Conservation (phyloP, 768 basidiomycete genomes). For the Collybia nuda region DNA sequence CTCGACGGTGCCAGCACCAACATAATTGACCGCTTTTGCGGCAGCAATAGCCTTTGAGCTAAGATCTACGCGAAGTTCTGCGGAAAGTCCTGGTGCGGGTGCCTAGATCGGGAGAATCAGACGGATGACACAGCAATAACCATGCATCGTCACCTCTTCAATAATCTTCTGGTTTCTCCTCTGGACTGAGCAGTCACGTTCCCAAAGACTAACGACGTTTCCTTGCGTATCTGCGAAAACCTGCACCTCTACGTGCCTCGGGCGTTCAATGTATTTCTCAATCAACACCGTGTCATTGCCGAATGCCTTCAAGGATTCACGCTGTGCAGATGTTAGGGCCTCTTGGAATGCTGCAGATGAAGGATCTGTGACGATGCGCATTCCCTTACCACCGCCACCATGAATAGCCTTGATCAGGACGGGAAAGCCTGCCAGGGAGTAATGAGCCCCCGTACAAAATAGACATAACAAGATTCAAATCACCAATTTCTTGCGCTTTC, state of each 20-base stretch:
- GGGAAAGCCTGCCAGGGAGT: slow-evolving; percentile 61
- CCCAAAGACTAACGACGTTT: slow-evolving; percentile 92
- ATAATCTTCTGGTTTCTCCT: slow-evolving; percentile 95
- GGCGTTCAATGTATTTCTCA: slow-evolving; percentile 85
- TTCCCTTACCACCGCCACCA: slow-evolving; percentile 94
- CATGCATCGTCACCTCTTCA: slow-evolving; percentile 84
- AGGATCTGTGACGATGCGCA: slow-evolving; percentile 71
- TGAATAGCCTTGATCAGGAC: slow-evolving; percentile 96
- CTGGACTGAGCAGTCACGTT: slow-evolving; percentile 91
- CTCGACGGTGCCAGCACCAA: slow-evolving; percentile 93
- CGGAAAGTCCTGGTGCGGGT: slow-evolving; percentile 84
- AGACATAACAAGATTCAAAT: not conserved
- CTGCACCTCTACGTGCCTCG: slow-evolving; percentile 93
- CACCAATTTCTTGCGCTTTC: slow-evolving; percentile 75
- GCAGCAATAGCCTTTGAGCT: slow-evolving; percentile 88
- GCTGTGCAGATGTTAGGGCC: slow-evolving; percentile 81
- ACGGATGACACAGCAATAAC: not conserved
- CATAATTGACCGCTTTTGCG: slow-evolving; percentile 89
- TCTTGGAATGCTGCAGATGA: slow-evolving; percentile 72
- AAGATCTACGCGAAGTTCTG: slow-evolving; percentile 77
- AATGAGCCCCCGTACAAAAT: not conserved
- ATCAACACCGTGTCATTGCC: slow-evolving; percentile 85
- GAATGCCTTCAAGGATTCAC: slow-evolving; percentile 87
- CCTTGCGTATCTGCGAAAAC: slow-evolving; percentile 86
- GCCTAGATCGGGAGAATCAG: slow-evolving; percentile 47